These are phyloP conservation scores for Pleurotus ostreatus DNA, from an alignment of 768 basidiomycete genomes.

Conservation along the genomic window DNA sequence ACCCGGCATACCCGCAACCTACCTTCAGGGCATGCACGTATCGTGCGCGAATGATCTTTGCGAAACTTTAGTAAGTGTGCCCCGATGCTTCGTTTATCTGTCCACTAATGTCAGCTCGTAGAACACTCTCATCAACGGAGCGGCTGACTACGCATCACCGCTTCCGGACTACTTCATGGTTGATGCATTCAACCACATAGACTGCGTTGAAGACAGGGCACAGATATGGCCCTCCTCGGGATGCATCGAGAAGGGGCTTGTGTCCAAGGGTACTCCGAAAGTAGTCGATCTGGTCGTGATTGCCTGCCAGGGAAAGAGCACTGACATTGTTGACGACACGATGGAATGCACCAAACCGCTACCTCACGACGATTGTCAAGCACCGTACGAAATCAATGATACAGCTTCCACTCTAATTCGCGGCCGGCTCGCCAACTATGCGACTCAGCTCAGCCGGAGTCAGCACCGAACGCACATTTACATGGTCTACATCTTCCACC, in stretches of 20 bases:
- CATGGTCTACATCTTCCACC: slow-evolving; percentile 20
- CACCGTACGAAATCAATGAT: background rate
- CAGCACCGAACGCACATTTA: slow-evolving; percentile 29
- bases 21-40: background rate
- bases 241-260: slow-evolving; percentile 1
- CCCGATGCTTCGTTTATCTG: background rate
- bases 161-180: slow-evolving; percentile 8
- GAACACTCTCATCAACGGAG: background rate
- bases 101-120: background rate
- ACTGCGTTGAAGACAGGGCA: background rate
- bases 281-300: slow-evolving; percentile 11
- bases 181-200: slow-evolving; percentile 9
- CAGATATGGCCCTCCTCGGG: slow-evolving; percentile 3
- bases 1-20: background rate
- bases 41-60: slow-evolving; percentile 8
- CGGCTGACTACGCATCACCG: background rate
- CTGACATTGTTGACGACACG: too few species aligned
- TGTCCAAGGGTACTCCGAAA: background rate
- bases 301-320: background rate
- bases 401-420: background rate
- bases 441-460: slow-evolving; percentile 12
- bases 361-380: background rate
- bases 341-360: too few species aligned
- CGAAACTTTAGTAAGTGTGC: slow-evolving; percentile 2
- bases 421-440: slow-evolving; percentile 21